Evolutionary conservation across 345 rosid genomes (phyloP).

Genomic region (Syzygium grande): DNA sequence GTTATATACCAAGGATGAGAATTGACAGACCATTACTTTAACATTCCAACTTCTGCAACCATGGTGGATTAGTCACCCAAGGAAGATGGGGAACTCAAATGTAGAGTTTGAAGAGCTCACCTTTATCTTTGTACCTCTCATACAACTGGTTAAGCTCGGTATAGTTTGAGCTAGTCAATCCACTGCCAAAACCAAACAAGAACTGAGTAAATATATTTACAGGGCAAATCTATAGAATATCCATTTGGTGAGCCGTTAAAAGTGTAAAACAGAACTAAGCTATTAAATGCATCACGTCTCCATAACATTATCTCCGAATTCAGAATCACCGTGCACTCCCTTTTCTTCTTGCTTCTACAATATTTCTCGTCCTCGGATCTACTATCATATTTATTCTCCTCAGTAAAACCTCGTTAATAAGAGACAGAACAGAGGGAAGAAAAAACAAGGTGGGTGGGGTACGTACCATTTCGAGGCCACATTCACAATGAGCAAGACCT

Average conservation of each 20-base stretch:
- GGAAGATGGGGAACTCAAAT: background rate
- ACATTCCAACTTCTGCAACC: background rate
- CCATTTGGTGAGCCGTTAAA: background rate
- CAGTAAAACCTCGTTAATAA: background rate
- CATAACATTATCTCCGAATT: background rate
- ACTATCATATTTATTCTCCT: background rate
- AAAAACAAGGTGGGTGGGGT: background rate
- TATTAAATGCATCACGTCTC: background rate
- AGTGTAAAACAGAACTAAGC: background rate
- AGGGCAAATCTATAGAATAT: background rate
- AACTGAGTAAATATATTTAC: background rate
- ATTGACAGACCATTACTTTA: background rate
- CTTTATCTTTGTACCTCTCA: constrained; percentile 72
- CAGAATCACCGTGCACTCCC: background rate
- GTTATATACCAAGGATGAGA: no score
- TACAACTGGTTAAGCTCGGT: constrained; percentile 63
- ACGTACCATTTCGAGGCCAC: constrained; percentile 65
- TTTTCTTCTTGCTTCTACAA: background rate
- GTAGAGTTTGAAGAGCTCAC: constrained; percentile 20
- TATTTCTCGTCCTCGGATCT: background rate
- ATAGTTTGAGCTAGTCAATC: constrained; percentile 86
- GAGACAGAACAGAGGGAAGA: background rate
- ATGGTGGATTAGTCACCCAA: background rate
- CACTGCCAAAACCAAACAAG: constrained; percentile 34
- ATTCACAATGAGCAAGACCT: constrained; percentile 57